Base-by-base conservation (phyloP, 176 grass and related monocot genomes). In the Panicum miliaceum region DNA sequence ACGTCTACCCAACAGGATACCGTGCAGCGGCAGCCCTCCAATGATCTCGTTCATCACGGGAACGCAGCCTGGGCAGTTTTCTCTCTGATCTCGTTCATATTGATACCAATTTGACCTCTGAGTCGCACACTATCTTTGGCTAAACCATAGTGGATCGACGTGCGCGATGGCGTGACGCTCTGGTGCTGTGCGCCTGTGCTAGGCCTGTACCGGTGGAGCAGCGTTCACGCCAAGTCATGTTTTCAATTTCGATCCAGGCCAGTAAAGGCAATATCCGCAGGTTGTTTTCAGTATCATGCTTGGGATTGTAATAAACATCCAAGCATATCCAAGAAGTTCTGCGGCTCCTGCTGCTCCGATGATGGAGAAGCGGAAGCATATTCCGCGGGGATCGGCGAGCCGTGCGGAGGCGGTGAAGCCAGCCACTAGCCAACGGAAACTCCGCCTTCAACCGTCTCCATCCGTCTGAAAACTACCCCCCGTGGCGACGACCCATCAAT, bases 401-500 rank as follows among this genome's bases (percentile, higher is more conserved):
- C 34, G 45, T 75, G 58, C 32, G 20, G 12, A 12, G 23, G 6
- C 32, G 63, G 20, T 40, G 62, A 50, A 63, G 41, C 9, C 56
- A 6, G 4, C 62, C 71, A 27, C 77, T 25, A n/a, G 81, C 60
- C 61, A 67, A 67, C 82, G 60, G 1, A 51, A 43, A 67, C 60
- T 64, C 62, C 62, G 82, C 27, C 48, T 34, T 77, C 60, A 46
- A 45, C 3, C 23, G 68, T 46, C 12, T 32, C 29, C 29, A 6
- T 77, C 82, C 29, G 11, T 77, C 82, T 32, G 62, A 84, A 76
- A 84, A 43, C 62, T 18, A 56, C 73, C 36, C 22, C 16, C 58
- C 1, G 47, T 36, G 7, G 60, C 35, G 61, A 22, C 34, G 73
- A 75, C 82, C 46, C 38, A 68, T 68, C 12, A 77, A 68, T 77